Base-by-base conservation (phyloP, 1,284 basidiomycete genomes). In the Ganoderma lucidum region DNA sequence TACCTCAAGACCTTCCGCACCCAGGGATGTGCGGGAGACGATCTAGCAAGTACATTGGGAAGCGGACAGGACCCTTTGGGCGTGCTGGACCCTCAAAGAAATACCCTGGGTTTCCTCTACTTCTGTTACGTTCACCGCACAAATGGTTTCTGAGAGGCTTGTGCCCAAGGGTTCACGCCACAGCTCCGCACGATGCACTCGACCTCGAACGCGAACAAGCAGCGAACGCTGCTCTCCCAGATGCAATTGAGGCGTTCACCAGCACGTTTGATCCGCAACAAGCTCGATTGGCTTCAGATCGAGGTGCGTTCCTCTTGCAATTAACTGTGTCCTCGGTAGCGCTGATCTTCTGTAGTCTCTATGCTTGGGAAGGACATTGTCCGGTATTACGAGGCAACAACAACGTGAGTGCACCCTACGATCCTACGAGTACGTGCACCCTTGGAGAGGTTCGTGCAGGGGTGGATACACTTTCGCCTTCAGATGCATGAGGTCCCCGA, bases 31-130 rank as follows among this genome's bases (percentile, higher is more conserved):
- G 12, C 58, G 73, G 42, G 75, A 77, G 14, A 66, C 66, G 12
- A 70, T 73, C 67, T 77, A 4, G 83, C 85, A 2, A 83, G 85
- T 68, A 72, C 83, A 15, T 75, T 90, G 12, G 78, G 84, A 0
- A 82, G 83, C 63, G 88, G 87, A 14, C 86, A 86, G 61, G 92
- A 93, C 76, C 92, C 92, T 6, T 76, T 93, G 64, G 71, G 78
- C 1, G 75, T 90, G 19, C 79, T 94, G 56, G 84, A 91, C 71
- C 78, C 87, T 30, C 79, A 81, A 42, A 76, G 76, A 48, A 86
- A 92, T 77, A 90, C 91, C 0, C 77, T 93, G 6, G 91, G 89
- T 0, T 85, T 87, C 55, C 78, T 94, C 42, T 91, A 89, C 74
- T 94, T 53, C 77, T 94, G 93, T 93, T 93, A 74, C 80, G 91